Evolutionary conservation across 2,329 filamentous ascomycete species (phyloP), one percentile per base, ranked within the genome.

Genomic region (Teratosphaeria pseudoeucalypti): DNA sequence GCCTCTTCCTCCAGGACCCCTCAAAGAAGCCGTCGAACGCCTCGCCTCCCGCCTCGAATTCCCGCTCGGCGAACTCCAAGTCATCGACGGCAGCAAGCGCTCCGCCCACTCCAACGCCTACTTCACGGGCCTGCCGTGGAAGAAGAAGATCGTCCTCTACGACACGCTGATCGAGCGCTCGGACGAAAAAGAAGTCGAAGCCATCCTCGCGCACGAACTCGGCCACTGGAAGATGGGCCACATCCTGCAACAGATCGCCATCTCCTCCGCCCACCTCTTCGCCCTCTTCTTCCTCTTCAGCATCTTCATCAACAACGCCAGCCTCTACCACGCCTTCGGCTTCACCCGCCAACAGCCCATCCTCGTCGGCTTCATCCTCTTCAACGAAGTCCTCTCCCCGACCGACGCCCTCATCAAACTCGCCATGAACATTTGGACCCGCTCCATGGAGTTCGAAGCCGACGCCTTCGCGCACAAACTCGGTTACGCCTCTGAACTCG

Each of bases 141-240:
- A 97, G 83, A 95, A 97, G 80, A 95, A 97, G 79, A 99, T 99
- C 79, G 94, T 99, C 70, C 95, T 99, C 72, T 99, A 96, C 74
- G 94, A 99, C 73, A 99, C 95, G 5, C 78, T 99, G 64, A 91
- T 99, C 63, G 92, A 96, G 76, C 96, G 97, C 83, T 94, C 88
- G 73, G 85, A 92, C 63, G 86, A 89, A 3, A 83, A 94, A 71
- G 94, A 99, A 76, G 92, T 99, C 49, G 90, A 96, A 61, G 92
- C 94, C 65, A 92, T 99, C 57, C 80, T 99, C 58, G 92, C 90
- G 39, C 94, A 99, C 73, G 94, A 99, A 76, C 83, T 99, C 55
- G 94, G 94, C 57, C 94, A 99, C 79, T 99, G 94, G 94, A 92
- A 88, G 69, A 84, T 96, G 66, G 91, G 90, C 62, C 94, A 99